Evolutionary conservation across 805 yeast species (phyloP), one percentile per base, ranked within the genome.

Genomic region (Ogataea methylovora): DNA sequence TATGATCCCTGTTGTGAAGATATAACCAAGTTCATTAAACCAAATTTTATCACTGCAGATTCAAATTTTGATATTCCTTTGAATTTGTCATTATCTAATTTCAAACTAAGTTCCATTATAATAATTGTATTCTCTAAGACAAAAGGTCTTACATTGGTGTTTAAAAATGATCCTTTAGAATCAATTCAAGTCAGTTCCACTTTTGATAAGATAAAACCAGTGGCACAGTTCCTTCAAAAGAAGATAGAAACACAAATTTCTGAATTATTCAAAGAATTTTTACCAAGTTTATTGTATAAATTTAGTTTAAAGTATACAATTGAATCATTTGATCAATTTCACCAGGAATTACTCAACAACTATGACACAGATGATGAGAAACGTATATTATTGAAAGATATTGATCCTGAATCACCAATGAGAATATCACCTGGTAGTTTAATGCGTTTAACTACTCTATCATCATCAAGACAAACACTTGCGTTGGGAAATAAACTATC

Each of bases 151-250:
- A 86, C 95, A 0, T 62, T 86, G 27, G 95, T 86, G 21, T 86
- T 86, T 60, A 72, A 88, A 46, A 86, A 86, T 56, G 95, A 86
- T 56, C 95, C 95, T 1, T 65, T 86, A 36, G 94, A 85, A 45
- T 72, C 79, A 15, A 85, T 86, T 41, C 78, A 76, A 46, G 94
- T 86, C 11, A 75, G 79, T 41, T 83, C 94, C 5, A 80, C 94
- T n/a, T 86, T 86, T 56, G 94, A 86, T 58, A 74, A 78, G 27
- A 81, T 86, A 29, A 82, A 81, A 33, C 87, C 87, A 1, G 73
- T 86, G 46, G 92, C 94, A n/a, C 71, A 76, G 38, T 83, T 84
- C 45, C 58, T 86, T 41, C 95, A 86, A 51, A 71, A 73, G 30
- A 92, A 85, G 52, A 86, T 86, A 39, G 95, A 86, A 52, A 70